Evolutionary conservation across 2,329 filamentous ascomycete species (phyloP).

Genomic region (Malbranchea cinnamomea): DNA sequence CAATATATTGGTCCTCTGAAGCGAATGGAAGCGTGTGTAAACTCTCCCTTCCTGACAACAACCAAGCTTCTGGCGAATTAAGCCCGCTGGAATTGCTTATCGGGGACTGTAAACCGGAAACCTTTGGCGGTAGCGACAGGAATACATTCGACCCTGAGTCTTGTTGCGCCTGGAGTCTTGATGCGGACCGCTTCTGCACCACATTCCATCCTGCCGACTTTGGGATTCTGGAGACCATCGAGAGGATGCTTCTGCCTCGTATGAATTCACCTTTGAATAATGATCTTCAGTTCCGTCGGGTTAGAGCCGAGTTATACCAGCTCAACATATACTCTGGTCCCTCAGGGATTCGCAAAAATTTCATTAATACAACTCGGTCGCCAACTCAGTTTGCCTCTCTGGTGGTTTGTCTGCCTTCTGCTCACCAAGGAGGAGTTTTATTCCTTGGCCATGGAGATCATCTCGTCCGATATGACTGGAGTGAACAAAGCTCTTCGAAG

Average conservation of each 20-base stretch:
- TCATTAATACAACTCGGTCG: conserved; percentile 40
- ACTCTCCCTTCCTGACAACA: too few species aligned
- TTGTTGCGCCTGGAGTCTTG: conserved; percentile 38
- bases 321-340: conserved; percentile 41
- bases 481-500: conserved; percentile 8
- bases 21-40: too few species aligned
- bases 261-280: conserved; percentile 10
- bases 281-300: conserved; percentile 14
- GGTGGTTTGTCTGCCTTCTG: conserved; percentile 35
- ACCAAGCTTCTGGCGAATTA: too few species aligned
- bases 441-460: conserved; percentile 19
- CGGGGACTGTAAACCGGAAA: conserved; percentile 29
- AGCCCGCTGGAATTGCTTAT: conserved; percentile 18
- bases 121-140: conserved; percentile 32
- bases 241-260: conserved; percentile 31
- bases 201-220: conserved; percentile 37
- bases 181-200: conserved; percentile 31
- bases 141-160: conserved; percentile 39
- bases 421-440: conserved; percentile 20
- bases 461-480: conserved; percentile 17
- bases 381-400: conserved; percentile 37
- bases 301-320: conserved; percentile 42
- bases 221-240: conserved; percentile 38
- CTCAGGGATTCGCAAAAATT: conserved; percentile 35
- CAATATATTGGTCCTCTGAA: too few species aligned